Conservation (phyloP, 345 rosid species). For the Zanthoxylum bungeanum region DNA sequence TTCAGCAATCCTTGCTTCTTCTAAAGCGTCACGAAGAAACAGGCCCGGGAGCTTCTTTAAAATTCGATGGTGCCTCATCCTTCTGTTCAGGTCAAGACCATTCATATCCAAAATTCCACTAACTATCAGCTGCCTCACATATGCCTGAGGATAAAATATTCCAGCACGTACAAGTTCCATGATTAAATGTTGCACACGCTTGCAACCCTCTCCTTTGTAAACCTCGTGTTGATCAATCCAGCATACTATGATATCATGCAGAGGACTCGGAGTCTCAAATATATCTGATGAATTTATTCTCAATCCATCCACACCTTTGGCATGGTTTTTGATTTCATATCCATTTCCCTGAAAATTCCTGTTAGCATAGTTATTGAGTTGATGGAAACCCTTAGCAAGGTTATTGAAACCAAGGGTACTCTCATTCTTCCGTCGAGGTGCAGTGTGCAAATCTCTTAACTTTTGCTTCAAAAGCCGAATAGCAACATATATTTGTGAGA, state of each 20-base stretch:
- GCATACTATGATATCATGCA: slow-evolving; percentile 91
- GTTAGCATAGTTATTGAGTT: slow-evolving; percentile 28
- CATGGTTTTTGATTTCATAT: slow-evolving; percentile 26
- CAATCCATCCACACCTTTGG: slow-evolving; percentile 20
- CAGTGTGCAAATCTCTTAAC: slow-evolving; percentile 48
- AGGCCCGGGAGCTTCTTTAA: slow-evolving; percentile 81
- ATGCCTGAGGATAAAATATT: slow-evolving; percentile 83
- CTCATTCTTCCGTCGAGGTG: slow-evolving; percentile 33
- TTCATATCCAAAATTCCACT: slow-evolving; percentile 77
- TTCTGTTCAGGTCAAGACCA: slow-evolving; percentile 49
- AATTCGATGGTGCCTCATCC: slow-evolving; percentile 70
- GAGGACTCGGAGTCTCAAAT: slow-evolving; percentile 88
- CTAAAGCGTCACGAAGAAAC: slow-evolving; percentile 56
- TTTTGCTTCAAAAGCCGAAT: slow-evolving; percentile 76
- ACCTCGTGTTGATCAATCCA: slow-evolving; percentile 98
- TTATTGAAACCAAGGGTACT: slow-evolving; percentile 34
- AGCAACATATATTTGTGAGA: slow-evolving; percentile 76
- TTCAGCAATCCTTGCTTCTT: slow-evolving; percentile 62
- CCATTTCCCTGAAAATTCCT: slow-evolving; percentile 29
- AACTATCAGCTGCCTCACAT: slow-evolving; percentile 85
- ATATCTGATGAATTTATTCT: slow-evolving; percentile 35
- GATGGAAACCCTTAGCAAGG: slow-evolving; percentile 22
- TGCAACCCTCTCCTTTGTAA: slow-evolving; percentile 67
- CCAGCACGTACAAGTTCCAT: slow-evolving; percentile 82
- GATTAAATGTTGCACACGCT: slow-evolving; percentile 67